phyloP scores from a whole-genome alignment of 164 flowering plant genomes.

The Stephania japonica region DNA sequence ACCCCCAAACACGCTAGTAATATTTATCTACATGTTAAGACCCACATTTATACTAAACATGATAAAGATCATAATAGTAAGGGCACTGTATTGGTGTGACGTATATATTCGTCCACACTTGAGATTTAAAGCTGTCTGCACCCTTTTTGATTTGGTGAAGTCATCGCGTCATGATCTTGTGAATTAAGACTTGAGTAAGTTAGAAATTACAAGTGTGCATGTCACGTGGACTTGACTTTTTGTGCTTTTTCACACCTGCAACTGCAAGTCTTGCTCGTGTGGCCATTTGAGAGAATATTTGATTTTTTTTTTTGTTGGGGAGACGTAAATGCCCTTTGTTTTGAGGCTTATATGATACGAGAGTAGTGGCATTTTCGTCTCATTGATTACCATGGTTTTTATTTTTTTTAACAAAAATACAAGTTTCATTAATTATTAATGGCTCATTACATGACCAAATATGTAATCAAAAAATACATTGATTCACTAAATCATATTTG shows the following conservation, averaged over 20 bases:
- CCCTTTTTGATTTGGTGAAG: background rate
- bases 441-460: no score
- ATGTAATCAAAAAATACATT: no score
- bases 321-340: background rate
- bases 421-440: no score
- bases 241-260: conserved; percentile 1
- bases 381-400: background rate
- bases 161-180: background rate
- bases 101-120: background rate
- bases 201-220: background rate
- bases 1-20: background rate
- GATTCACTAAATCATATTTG: no score
- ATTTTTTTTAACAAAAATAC: no score
- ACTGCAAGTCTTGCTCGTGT: background rate
- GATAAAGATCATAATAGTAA: background rate
- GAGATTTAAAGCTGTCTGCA: background rate
- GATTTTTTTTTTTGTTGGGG: background rate
- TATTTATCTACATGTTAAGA: background rate
- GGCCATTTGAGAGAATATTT: background rate
- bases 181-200: background rate
- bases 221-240: conserved; percentile 1
- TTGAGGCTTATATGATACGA: background rate
- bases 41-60: background rate
- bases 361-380: background rate
- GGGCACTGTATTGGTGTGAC: background rate